A percentile compares a stretch with the other conserved stretches of the same genome.
phyloP scores from a whole-genome alignment of 768 basidiomycete genomes.

The Rhizopogon vulgaris region DNA sequence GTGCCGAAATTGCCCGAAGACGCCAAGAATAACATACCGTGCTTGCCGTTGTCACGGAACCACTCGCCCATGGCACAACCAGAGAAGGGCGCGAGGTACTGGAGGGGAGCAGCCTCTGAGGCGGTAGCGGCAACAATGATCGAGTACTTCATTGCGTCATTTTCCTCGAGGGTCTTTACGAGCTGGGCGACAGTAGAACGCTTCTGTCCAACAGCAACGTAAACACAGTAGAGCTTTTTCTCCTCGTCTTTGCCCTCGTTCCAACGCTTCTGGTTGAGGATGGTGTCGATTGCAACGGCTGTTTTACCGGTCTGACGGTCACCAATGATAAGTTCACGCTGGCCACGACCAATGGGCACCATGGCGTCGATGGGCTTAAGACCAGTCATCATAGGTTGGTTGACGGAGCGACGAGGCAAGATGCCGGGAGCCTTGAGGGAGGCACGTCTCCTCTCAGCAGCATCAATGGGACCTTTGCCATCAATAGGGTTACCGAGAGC shows the following conservation, averaged over 20 bases:
- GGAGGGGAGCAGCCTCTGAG: constrained; percentile 97
- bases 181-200: constrained; percentile 99
- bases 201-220: constrained; percentile 99
- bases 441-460: constrained; percentile 91
- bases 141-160: constrained; percentile 99
- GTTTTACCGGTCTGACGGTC: constrained; percentile 99
- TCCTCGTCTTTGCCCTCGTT: constrained; percentile 95
- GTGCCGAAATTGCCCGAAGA: background rate
- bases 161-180: constrained; percentile 99
- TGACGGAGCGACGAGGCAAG: constrained; percentile 97
- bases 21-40: constrained; percentile 50
- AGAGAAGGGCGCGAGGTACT: constrained; percentile 99
- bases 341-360: constrained; percentile 99
- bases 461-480: constrained; percentile 95
- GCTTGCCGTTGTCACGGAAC: constrained; percentile 99
- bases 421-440: constrained; percentile 99
- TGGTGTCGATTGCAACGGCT: constrained; percentile 99
- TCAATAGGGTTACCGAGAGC: constrained; percentile 99
- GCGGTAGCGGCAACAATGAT: constrained; percentile 99
- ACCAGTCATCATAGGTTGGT: constrained; percentile 99
- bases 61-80: constrained; percentile 99
- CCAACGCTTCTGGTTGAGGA: constrained; percentile 99
- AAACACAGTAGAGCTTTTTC: constrained; percentile 99
- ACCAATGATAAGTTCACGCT: constrained; percentile 99
- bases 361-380: constrained; percentile 99